Evolutionary conservation across 768 basidiomycete species (phyloP).

Genomic region (Amylocystis lapponica): DNA sequence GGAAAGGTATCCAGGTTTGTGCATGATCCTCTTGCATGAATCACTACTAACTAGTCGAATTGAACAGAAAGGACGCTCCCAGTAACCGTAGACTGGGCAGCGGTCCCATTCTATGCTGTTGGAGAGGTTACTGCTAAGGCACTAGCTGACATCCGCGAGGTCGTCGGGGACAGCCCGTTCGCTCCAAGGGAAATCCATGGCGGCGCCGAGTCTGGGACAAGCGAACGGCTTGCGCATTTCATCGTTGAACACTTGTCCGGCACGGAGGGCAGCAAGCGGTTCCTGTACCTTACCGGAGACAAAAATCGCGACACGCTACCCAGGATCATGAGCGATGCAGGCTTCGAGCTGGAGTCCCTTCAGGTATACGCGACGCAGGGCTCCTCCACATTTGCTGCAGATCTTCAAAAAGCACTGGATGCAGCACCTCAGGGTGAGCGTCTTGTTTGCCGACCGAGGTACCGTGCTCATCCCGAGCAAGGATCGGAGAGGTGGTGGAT

Average conservation of each 20-base stretch:
- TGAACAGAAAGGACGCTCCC: background rate
- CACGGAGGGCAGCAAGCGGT: constrained; percentile 14
- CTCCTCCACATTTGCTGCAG: constrained; percentile 42
- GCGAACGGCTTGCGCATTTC: constrained; percentile 59
- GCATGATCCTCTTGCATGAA: background rate
- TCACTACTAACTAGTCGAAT: background rate
- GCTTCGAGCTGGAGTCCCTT: constrained; percentile 41
- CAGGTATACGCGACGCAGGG: constrained; percentile 70
- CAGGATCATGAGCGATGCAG: constrained; percentile 39
- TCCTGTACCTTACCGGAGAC: constrained; percentile 83
- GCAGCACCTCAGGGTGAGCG: background rate
- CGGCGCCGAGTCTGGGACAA: constrained; percentile 51
- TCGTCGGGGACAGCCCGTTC: constrained; percentile 21
- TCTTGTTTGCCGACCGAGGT: background rate
- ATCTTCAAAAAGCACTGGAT: constrained; percentile 24
- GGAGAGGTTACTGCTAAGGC: constrained; percentile 57
- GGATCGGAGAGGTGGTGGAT: constrained; percentile 50
- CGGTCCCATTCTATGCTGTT: constrained; percentile 73
- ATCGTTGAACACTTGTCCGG: constrained; percentile 39
- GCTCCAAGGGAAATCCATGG: constrained; percentile 37
- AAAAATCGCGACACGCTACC: constrained; percentile 74
- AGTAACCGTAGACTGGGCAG: constrained; percentile 50
- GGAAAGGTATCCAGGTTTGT: constrained; percentile 2
- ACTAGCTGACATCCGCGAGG: constrained; percentile 31
- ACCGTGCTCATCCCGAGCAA: background rate